Percentiles rank a stretch among this genome's conserved stretches.
phyloP scores from a whole-genome alignment of 108 stramenopile species.

The Halocafeteria seosinensis region DNA sequence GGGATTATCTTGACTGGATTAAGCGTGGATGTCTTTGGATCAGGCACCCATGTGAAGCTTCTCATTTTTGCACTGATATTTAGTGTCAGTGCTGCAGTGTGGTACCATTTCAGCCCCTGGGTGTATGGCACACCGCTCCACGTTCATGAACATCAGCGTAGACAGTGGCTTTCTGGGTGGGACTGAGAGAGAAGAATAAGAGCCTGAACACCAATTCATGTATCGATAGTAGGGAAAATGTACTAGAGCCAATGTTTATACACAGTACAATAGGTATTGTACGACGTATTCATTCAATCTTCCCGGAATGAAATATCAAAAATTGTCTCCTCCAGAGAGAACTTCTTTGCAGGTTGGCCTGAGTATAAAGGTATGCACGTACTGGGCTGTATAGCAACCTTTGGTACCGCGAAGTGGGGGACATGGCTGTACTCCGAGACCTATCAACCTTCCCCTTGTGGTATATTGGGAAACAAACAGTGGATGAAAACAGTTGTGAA shows the following conservation, averaged over 20 bases:
- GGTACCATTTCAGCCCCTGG: background rate
- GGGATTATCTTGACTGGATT: background rate
- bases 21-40: background rate
- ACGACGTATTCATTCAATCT: too few species aligned
- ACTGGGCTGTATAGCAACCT: conserved; percentile 91
- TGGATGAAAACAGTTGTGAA: too few species aligned
- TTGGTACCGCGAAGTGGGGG: conserved; percentile 86
- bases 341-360: conserved; percentile 93
- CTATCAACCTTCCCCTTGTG: too few species aligned
- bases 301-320: too few species aligned
- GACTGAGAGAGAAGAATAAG: too few species aligned
- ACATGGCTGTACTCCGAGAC: conserved; percentile 66
- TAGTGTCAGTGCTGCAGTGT: too few species aligned
- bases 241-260: too few species aligned
- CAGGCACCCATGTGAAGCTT: background rate
- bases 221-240: too few species aligned
- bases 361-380: conserved; percentile 89
- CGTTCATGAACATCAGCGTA: background rate
- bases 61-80: background rate
- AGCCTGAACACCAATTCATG: too few species aligned
- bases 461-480: too few species aligned
- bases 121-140: background rate
- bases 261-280: too few species aligned
- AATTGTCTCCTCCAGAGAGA: conserved; percentile 87
- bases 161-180: background rate